These are phyloP conservation scores for Ambrosiella xylebori DNA, from an alignment of 2,329 filamentous ascomycete species.

Conservation along the genomic window DNA sequence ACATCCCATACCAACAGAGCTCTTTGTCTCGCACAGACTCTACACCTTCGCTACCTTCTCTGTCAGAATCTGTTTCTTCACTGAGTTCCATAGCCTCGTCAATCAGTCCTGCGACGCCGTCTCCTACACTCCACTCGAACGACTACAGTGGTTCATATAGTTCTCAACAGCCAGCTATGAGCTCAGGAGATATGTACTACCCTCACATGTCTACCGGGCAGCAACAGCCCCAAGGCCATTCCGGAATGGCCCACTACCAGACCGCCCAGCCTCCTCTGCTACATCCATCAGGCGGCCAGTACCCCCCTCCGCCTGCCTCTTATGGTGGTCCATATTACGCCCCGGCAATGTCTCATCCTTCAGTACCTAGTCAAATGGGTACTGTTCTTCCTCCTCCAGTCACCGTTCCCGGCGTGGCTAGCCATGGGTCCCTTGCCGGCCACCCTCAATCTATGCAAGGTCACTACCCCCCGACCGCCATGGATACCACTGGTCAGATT, in stretches of 20 bases:
- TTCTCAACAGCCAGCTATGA: conserved; percentile 48
- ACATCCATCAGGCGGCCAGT: conserved; percentile 54
- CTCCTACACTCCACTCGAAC: conserved; percentile 41
- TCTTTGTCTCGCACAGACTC: conserved; percentile 61
- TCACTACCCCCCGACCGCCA: conserved; percentile 40
- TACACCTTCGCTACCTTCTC: conserved; percentile 37
- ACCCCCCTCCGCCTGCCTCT: conserved; percentile 37
- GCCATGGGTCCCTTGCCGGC: conserved; percentile 27
- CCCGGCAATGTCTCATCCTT: conserved; percentile 53
- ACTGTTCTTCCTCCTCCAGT: conserved; percentile 53
- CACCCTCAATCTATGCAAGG: conserved; percentile 38
- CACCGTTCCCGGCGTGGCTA: conserved; percentile 11
- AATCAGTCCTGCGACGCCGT: conserved; percentile 60
- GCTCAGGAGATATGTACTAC: conserved; percentile 80
- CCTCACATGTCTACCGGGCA: conserved; percentile 65
- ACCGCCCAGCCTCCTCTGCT: conserved; percentile 60
- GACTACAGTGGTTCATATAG: conserved; percentile 19
- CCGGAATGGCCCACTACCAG: conserved; percentile 52
- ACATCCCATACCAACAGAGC: conserved; percentile 53
- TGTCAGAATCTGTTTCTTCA: conserved; percentile 36
- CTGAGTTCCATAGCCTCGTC: conserved; percentile 34
- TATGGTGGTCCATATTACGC: conserved; percentile 57
- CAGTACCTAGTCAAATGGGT: conserved; percentile 54
- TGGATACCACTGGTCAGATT: conserved; percentile 80
- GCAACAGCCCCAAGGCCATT: conserved; percentile 50